Evolutionary conservation across 2,329 filamentous ascomycete species (phyloP), one percentile per base, ranked within the genome.

Genomic region (Arthrocladium fulminans): DNA sequence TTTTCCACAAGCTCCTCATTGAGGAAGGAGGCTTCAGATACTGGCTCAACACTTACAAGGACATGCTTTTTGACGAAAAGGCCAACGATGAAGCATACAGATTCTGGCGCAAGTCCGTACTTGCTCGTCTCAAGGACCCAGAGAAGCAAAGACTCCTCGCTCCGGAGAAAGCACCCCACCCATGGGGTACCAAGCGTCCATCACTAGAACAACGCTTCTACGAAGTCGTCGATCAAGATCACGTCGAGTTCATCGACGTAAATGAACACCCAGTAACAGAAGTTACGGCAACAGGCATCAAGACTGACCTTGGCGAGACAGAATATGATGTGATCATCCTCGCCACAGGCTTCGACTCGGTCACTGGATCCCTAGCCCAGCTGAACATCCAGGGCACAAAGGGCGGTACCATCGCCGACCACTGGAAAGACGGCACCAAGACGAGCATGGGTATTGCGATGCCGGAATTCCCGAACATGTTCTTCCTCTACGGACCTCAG

Each of bases 401-500:
- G 5, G 63, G 61, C 13, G 49, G 54, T 5, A 56, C 54, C 2
- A 59, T 72, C 2, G 54, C 59, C 6, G 60, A 69, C 5, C 62
- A 68, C 17, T 73, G 70, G 55, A 57, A 57, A 17, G 47, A 62
- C 0, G 66, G 66, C 0, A 64, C 65, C 2, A 58, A 59, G 24
- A 69, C 70, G 0, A 68, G 67, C 46, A 60, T 75, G 1, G 73
- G 73, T 1, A 63, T 69, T 10, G 64, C 66, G 0, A 63, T 69
- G 13, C 54, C 63, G 8, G 64, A 64, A 3, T 73, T 71, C 52
- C 70, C 72, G 0, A 76, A 76, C 45, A 64, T 75, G 61, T 73
- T 75, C 62, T 70, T 71, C 49, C 59, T 74, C 42, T 80, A 79
- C 57, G 77, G 77, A 0, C 65, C 71, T 0, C 77, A 81, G n/a